These are phyloP conservation scores for Chamaecyparis obtusa DNA, from an alignment of 75 land plant species.

Conservation along the genomic window DNA sequence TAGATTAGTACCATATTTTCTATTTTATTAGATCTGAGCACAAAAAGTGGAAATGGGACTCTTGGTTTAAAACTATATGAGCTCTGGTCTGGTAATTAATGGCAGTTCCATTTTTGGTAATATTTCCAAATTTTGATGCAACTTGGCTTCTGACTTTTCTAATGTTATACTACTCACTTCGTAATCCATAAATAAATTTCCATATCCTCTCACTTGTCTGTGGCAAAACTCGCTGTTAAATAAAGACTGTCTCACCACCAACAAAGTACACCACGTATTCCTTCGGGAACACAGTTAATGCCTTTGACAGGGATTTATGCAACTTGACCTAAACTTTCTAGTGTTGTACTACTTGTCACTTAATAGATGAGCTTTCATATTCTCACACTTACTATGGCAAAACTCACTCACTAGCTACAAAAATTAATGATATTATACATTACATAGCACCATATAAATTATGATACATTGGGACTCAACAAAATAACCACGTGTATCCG, in stretches of 20 bases:
- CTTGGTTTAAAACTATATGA: too few relatives aligned
- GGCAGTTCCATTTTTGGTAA: too few relatives aligned
- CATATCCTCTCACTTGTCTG: not conserved
- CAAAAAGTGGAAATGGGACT: too few relatives aligned
- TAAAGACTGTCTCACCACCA: not conserved
- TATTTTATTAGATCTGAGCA: too few relatives aligned
- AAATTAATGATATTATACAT: not conserved
- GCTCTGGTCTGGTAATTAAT: too few relatives aligned
- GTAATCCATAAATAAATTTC: not conserved
- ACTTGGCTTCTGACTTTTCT: not conserved
- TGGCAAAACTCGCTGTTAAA: not conserved
- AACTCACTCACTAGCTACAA: not conserved
- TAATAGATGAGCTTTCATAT: not conserved
- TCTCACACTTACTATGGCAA: not conserved
- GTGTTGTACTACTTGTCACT: not conserved
- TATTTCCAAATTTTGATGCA: not conserved
- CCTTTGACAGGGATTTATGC: not conserved
- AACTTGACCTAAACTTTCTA: not conserved
- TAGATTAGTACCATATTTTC: too few relatives aligned
- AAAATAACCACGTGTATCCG: not conserved
- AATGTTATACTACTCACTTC: not conserved
- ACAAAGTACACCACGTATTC: not conserved
- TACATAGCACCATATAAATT: not conserved
- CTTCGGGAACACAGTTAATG: not conserved
- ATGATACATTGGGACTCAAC: not conserved